These are phyloP conservation scores for Poa pratensis DNA, from an alignment of 176 grass and related monocot species.

Conservation along the genomic window DNA sequence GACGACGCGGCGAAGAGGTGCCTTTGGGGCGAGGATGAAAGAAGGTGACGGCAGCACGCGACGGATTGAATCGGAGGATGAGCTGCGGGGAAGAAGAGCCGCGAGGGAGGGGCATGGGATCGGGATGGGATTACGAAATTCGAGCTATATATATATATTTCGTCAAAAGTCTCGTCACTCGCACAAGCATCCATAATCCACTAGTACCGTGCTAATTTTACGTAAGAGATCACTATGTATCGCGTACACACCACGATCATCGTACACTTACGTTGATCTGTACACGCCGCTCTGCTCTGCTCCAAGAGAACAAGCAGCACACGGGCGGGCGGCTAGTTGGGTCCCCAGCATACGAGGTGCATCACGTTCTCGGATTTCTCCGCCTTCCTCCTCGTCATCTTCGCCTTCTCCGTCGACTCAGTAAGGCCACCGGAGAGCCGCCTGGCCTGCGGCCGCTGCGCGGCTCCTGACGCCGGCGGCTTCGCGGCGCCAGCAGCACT, in stretches of 20 bases:
- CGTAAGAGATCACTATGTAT: background rate
- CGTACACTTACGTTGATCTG: background rate
- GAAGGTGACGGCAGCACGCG: too few species aligned
- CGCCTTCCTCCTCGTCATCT: constrained; percentile 23
- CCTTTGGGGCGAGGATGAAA: too few species aligned
- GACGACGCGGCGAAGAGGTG: too few species aligned
- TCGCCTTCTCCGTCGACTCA: constrained; percentile 21
- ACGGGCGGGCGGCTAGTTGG: constrained; percentile 30
- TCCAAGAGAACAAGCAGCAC: background rate
- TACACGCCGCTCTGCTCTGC: background rate
- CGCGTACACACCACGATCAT: background rate
- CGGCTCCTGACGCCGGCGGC: background rate
- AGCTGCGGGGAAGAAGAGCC: too few species aligned
- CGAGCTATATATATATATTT: too few species aligned
- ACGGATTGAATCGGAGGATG: too few species aligned
- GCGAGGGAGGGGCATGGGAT: too few species aligned
- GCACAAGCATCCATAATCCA: too few species aligned
- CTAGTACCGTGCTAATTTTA: background rate
- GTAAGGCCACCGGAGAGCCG: background rate
- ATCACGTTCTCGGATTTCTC: constrained; percentile 49
- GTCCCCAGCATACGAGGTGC: constrained; percentile 62
- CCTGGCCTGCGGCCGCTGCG: constrained; percentile 16
- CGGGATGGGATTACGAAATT: too few species aligned
- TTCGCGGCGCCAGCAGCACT: background rate
- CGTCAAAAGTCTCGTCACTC: background rate